These are phyloP conservation scores for Moesziomyces aphidis DNA, from an alignment of 1,284 basidiomycete genomes.

Conservation along the genomic window DNA sequence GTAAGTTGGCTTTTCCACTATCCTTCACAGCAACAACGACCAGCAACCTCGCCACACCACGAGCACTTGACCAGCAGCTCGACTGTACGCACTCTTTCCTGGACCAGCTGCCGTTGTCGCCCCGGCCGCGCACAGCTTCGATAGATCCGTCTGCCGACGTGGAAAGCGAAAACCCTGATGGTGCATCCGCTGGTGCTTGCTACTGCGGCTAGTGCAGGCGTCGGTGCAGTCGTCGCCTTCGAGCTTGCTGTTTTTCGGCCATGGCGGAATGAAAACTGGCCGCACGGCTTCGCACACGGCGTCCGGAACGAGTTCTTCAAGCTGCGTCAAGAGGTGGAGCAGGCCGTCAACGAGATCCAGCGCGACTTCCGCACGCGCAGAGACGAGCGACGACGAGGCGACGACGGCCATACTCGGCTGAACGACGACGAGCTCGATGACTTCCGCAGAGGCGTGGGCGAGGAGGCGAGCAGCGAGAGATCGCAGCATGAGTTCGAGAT, in stretches of 20 bases:
- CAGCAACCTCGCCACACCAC: not conserved
- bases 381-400: constrained; percentile 11
- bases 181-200: constrained; percentile 54
- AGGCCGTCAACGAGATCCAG: constrained; percentile 39
- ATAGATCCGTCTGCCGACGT: not conserved
- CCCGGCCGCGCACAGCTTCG: not conserved
- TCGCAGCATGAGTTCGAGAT: constrained; percentile 52
- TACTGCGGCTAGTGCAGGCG: constrained; percentile 46
- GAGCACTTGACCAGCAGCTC: no score
- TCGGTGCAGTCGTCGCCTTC: constrained; percentile 53
- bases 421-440: constrained; percentile 44
- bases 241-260: constrained; percentile 56
- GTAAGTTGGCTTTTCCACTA: not conserved
- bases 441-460: constrained; percentile 35
- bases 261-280: constrained; percentile 57
- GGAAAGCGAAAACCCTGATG: constrained; percentile 15
- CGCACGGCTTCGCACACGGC: constrained; percentile 48
- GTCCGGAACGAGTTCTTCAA: constrained; percentile 39
- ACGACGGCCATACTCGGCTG: constrained; percentile 11
- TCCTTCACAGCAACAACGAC: not conserved
- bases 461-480: constrained; percentile 38
- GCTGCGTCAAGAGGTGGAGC: constrained; percentile 36
- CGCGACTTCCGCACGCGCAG: constrained; percentile 18
- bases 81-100: not conserved
- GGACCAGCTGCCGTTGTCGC: not conserved